Base-by-base conservation (phyloP, 768 basidiomycete genomes). In the Obba rivulosa region DNA sequence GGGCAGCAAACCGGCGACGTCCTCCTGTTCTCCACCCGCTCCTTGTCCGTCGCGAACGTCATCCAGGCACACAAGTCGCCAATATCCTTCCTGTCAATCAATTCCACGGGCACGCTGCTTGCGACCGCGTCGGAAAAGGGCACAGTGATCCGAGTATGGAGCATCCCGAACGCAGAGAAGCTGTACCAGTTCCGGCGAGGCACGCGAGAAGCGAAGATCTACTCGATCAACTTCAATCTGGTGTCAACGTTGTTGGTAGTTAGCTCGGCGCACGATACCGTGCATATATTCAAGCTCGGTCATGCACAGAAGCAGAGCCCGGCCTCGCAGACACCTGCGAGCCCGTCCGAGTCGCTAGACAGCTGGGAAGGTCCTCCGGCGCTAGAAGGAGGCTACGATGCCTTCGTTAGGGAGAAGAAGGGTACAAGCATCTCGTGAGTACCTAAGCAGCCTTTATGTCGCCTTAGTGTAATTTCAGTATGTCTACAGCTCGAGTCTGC, bases 51-150 rank as follows among this genome's bases (percentile, higher is more conserved):
- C 23, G 81, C 90, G 38, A 98, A 99, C 71, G 92, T 95, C 59
- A 87, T 99, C 49, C 94, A 92, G 61, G 96, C 96, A 16, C 96
- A 99, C 72, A 97, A 97, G 68, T 69, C 92, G 1, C 91, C 95
- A 4, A 84, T 99, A 52, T 88, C 93, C 8, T 83, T 82, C 59
- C 75, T 98, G 41, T 74, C 88, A 5, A 79, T 99, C 66, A 95
- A 94, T 67, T 77, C 81, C 2, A 76, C 85, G 0, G 95, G 95
- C 11, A 89, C 89, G 0, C 75, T 97, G 46, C 83, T 99, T 36
- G 96, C 95, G 18, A 94, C 95, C 5, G 85, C 92, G 13, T 88
- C 85, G 1, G 92, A 94, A 39, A 95, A 94, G 62, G 96, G 96
- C 13, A 99, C 96, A 5, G 92, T 98, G 54, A 95, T 99, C 47